These are phyloP conservation scores for Moringa oleifera DNA, from an alignment of 345 rosid species.

Conservation along the genomic window DNA sequence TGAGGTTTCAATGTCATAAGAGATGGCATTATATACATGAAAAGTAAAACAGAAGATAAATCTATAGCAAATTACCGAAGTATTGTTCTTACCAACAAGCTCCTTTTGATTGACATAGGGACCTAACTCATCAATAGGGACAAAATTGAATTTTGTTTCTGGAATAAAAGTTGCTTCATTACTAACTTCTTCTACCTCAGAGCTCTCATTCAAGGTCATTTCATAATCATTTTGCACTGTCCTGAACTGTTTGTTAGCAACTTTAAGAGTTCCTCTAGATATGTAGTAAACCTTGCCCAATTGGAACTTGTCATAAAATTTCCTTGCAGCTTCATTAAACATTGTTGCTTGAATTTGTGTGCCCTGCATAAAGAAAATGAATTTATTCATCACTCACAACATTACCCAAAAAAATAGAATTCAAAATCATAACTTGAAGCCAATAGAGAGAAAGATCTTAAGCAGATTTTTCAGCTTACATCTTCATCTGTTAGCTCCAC, in stretches of 20 bases:
- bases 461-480: conserved; percentile 34
- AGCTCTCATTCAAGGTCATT: conserved; percentile 82
- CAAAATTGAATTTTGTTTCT: conserved; percentile 75
- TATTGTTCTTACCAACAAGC: conserved; percentile 55
- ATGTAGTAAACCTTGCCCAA: conserved; percentile 85
- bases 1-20: conserved; percentile 8
- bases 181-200: conserved; percentile 78
- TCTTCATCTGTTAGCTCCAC: conserved; percentile 94
- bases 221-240: conserved; percentile 91
- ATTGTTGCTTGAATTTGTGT: conserved; percentile 95
- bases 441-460: neutral
- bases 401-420: neutral
- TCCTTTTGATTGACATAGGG: conserved; percentile 61
- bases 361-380: conserved; percentile 38
- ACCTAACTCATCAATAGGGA: conserved; percentile 79
- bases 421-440: neutral
- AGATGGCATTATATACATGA: neutral
- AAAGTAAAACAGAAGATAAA: neutral
- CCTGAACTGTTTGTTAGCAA: conserved; percentile 89
- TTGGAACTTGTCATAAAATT: conserved; percentile 66
- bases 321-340: conserved; percentile 91
- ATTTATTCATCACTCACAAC: neutral
- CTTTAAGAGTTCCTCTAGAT: conserved; percentile 70
- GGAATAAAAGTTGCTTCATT: conserved; percentile 64
- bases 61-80: neutral